Evolutionary conservation across 345 rosid species (phyloP).

Genomic region (Rubroshorea leprosula): DNA sequence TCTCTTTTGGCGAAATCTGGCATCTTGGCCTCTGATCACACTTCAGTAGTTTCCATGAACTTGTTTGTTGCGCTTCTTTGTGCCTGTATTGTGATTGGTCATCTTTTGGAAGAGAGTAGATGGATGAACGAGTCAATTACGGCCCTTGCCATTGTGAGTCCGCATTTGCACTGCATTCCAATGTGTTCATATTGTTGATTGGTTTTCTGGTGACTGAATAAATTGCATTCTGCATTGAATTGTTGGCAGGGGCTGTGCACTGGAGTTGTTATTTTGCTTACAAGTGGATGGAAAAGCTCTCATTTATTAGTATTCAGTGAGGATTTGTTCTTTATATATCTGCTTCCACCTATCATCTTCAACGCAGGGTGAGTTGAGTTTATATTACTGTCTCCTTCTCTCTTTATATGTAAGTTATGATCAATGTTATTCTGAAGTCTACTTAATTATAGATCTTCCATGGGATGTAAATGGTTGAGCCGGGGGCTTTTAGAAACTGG

Average conservation of each 20-base stretch:
- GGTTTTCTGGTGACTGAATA: neutral
- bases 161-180: neutral
- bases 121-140: slow-evolving; percentile 99
- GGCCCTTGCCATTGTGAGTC: slow-evolving; percentile 75
- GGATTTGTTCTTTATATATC: slow-evolving; percentile 93
- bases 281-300: slow-evolving; percentile 73
- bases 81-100: slow-evolving; percentile 80
- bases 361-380: slow-evolving; percentile 74
- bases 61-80: slow-evolving; percentile 84
- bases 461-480: neutral
- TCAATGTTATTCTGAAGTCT: no score
- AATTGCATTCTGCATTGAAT: neutral
- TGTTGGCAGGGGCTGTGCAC: slow-evolving; percentile 75
- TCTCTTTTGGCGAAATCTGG: slow-evolving; percentile 29
- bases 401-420: neutral
- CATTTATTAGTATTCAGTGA: slow-evolving; percentile 88
- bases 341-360: slow-evolving; percentile 96
- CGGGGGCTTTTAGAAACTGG: neutral
- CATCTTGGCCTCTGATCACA: slow-evolving; percentile 49
- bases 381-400: neutral
- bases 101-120: slow-evolving; percentile 65
- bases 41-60: slow-evolving; percentile 81
- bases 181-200: neutral
- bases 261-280: slow-evolving; percentile 73
- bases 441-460: neutral